These are phyloP conservation scores for Leccinum arenicola DNA, from an alignment of 768 basidiomycete species.

Conservation along the genomic window DNA sequence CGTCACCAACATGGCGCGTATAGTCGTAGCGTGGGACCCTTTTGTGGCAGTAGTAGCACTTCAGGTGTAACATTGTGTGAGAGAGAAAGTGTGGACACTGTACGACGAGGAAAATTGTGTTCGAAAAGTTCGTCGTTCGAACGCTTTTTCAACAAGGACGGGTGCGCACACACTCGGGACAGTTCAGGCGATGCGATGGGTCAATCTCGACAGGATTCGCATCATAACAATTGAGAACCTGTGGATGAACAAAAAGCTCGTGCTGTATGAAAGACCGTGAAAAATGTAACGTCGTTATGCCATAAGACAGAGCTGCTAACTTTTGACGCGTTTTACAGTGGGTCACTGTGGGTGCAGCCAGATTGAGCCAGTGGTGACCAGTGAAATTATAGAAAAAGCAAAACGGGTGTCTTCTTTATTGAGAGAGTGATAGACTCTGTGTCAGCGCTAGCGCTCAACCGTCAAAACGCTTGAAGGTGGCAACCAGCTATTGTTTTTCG, in stretches of 20 bases:
- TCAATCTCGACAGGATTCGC: not conserved
- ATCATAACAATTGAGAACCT: not conserved
- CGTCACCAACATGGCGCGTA: constrained; percentile 8
- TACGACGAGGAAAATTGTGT: not conserved
- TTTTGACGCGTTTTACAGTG: too few species aligned
- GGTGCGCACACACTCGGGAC: not conserved
- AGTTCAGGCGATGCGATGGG: not conserved
- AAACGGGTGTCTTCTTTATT: not conserved
- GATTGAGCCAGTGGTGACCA: too few species aligned
- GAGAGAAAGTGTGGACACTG: not conserved
- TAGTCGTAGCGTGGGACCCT: constrained; percentile 13
- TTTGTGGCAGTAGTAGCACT: constrained; percentile 17
- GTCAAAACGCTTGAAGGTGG: too few species aligned
- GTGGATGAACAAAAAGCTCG: too few species aligned
- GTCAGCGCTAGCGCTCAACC: too few species aligned
- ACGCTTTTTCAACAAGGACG: not conserved
- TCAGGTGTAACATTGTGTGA: constrained; percentile 1
- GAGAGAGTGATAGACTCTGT: too few species aligned
- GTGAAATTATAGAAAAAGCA: too few species aligned
- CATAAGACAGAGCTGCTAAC: too few species aligned
- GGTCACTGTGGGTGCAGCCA: too few species aligned
- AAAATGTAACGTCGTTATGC: too few species aligned
- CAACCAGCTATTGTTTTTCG: too few species aligned
- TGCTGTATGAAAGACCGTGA: too few species aligned
- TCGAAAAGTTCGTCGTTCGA: not conserved